These are phyloP conservation scores for Forsythia viridissima DNA, from an alignment of 257 asterid genomes.

Conservation along the genomic window DNA sequence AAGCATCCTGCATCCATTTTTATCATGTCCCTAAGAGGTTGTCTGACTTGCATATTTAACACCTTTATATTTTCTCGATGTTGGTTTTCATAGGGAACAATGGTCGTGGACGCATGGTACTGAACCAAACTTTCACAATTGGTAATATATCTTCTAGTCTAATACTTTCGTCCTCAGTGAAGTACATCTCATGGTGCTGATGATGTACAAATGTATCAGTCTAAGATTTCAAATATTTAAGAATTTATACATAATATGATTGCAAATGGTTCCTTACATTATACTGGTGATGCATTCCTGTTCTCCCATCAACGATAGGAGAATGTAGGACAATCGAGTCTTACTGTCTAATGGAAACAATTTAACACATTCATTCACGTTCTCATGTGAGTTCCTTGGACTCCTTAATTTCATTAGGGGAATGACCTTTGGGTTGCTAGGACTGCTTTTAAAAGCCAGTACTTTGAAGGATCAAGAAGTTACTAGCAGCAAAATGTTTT, in stretches of 20 bases:
- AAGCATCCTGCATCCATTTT: not conserved
- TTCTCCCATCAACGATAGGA: not conserved
- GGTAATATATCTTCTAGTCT: slow-evolving; percentile 49
- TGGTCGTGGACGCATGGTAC: slow-evolving; percentile 71
- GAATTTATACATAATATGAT: not conserved
- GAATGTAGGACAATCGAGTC: not conserved
- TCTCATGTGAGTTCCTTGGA: not conserved
- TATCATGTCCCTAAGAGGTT: not conserved
- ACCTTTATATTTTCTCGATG: slow-evolving; percentile 7
- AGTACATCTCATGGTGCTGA: not conserved
- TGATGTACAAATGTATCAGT: not conserved
- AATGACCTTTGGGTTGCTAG: too few species aligned
- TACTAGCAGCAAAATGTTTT: not conserved
- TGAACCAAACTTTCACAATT: slow-evolving; percentile 92
- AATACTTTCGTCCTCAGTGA: not conserved
- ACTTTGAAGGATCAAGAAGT: too few species aligned
- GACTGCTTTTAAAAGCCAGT: too few species aligned
- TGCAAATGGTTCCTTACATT: not conserved
- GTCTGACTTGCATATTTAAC: not conserved
- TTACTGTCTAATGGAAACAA: not conserved
- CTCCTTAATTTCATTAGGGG: not conserved
- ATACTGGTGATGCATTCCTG: not conserved
- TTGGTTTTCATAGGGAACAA: slow-evolving; percentile 59
- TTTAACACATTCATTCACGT: not conserved
- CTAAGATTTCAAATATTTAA: not conserved